These are phyloP conservation scores for Myxozyma neotropica DNA, from an alignment of 805 yeast genomes.

Conservation along the genomic window DNA sequence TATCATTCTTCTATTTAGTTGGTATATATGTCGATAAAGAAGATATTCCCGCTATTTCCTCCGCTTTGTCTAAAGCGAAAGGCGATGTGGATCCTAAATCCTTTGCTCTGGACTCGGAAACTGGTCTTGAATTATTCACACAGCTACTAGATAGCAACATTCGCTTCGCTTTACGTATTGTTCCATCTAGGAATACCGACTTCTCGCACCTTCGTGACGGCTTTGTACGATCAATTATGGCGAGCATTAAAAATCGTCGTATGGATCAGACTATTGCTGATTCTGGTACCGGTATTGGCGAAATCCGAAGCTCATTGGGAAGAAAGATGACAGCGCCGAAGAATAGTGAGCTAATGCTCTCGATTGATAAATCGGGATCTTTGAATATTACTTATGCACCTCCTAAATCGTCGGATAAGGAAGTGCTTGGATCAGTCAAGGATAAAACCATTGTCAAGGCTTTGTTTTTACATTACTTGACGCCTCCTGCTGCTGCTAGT, in stretches of 20 bases:
- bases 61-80: background rate
- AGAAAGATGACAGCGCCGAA: conserved; percentile 74
- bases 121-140: conserved; percentile 57
- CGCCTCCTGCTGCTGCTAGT: conserved; percentile 68
- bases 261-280: conserved; percentile 47
- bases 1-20: conserved; percentile 38
- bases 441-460: conserved; percentile 66
- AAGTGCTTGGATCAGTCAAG: conserved; percentile 58
- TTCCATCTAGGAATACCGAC: conserved; percentile 89
- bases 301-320: conserved; percentile 62
- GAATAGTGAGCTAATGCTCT: conserved; percentile 66
- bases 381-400: conserved; percentile 38
- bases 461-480: conserved; percentile 74
- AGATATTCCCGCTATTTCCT: conserved; percentile 45
- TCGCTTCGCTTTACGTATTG: conserved; percentile 69
- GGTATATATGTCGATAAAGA: conserved; percentile 75
- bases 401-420: conserved; percentile 3
- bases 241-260: conserved; percentile 44
- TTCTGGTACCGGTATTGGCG: conserved; percentile 64
- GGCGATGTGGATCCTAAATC: background rate
- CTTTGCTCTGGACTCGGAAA: conserved; percentile 48
- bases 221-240: conserved; percentile 73
- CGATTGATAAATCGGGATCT: conserved; percentile 53
- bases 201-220: conserved; percentile 90
- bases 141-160: conserved; percentile 61